Base-by-base conservation (phyloP, 495 filamentous ascomycete genomes). In the Aspergillus diversus region DNA sequence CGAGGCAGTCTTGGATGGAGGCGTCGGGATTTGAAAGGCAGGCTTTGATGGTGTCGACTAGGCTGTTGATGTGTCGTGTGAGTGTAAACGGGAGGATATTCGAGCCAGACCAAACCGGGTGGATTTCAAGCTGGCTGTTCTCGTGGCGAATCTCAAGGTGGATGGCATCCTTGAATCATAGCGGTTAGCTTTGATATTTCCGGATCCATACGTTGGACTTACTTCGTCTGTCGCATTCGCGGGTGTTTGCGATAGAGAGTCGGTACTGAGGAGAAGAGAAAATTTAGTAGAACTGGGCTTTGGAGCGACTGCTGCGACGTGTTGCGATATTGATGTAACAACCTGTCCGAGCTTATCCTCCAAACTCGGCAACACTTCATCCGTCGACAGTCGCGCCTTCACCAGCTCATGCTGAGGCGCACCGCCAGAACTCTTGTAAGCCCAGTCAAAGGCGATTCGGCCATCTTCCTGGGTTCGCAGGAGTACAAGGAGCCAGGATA, bases 401-500 rank as follows among this genome's bases (percentile, higher is more conserved):
- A 49, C 54, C 7, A 42, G 33, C 15, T 64, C 61, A 2, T 32
- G 17, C 15, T 34, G 53, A 61, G 8, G 15, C 16, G 5, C 53
- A 49, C 60, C 21, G 13, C 60, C 49, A 52, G 42, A 35, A 15
- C 9, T 32, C 5, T 61, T 63, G 57, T 77, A 76, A 2, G 71
- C 59, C 79, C 79, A 82, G 8, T 80, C 76, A 59, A 64, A 81
- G 13, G 42, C 52, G 17, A 70, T 35, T n/a, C 75, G 71, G 31
- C 63, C 69, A 31, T 77, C 76, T 70, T 82, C 80, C 7, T 63
- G 66, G 3, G 73, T 76, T 6, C 69, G 68, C 61, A 80, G 50
- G 17, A 82, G 74, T 34, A 76, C 69, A 17, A 81, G 67, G 5
- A 80, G 68, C 80, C 80, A 82, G n/a, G 80, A 73, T 15, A 77